A percentile compares a stretch with the other conserved stretches of the same genome.
phyloP scores from a whole-genome alignment of 2,329 filamentous ascomycete genomes.

The Aureobasidium leucospermi region DNA sequence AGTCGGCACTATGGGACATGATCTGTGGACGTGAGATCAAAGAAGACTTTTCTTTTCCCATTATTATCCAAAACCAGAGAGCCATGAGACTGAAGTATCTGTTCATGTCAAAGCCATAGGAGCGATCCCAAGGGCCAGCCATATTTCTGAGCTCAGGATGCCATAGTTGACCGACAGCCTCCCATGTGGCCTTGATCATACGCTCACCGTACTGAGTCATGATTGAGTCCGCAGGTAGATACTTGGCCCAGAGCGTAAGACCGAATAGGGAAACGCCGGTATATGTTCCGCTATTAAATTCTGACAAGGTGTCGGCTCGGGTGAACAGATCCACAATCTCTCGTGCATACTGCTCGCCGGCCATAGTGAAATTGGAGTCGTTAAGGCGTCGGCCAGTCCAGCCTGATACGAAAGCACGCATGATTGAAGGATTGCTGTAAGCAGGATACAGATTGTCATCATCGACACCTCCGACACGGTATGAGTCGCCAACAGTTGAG shows the following conservation, averaged over 20 bases:
- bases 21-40: constrained; percentile 37
- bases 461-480: constrained; percentile 53
- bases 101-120: constrained; percentile 59
- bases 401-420: constrained; percentile 54
- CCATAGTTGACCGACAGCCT: constrained; percentile 46
- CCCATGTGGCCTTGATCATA: constrained; percentile 50
- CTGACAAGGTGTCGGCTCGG: constrained; percentile 49
- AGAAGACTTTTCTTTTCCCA: constrained; percentile 40
- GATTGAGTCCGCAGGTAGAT: constrained; percentile 46
- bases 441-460: constrained; percentile 56
- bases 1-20: constrained; percentile 55
- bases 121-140: constrained; percentile 57
- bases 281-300: constrained; percentile 58
- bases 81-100: constrained; percentile 52
- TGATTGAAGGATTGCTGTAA: constrained; percentile 54
- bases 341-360: constrained; percentile 50
- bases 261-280: constrained; percentile 55
- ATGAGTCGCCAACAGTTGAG: constrained; percentile 51
- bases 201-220: constrained; percentile 46
- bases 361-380: constrained; percentile 52
- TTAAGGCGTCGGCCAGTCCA: constrained; percentile 51
- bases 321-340: constrained; percentile 52
- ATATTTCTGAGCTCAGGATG: constrained; percentile 54
- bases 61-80: constrained; percentile 51
- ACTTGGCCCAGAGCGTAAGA: constrained; percentile 53